Conservation (phyloP, 345 rosid species). For the Hibiscus syriacus region DNA sequence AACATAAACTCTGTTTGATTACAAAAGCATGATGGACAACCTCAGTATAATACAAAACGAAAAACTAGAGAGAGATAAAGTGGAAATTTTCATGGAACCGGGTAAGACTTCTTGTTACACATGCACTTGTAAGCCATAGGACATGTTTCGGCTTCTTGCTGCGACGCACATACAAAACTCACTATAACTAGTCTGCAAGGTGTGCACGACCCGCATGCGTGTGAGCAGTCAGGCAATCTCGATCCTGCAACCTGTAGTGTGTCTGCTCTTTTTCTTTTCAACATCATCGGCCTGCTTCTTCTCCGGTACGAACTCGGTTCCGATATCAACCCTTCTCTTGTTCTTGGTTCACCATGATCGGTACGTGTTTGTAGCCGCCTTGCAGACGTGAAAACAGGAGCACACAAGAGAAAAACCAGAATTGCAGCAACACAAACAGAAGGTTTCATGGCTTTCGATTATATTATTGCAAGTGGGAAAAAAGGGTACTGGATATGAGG, state of each 20-base stretch:
- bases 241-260: background rate
- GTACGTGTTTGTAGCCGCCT: background rate
- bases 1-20: no score
- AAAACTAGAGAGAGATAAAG: background rate
- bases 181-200: constrained; percentile 92
- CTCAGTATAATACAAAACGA: no score
- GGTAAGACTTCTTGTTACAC: constrained; percentile 81
- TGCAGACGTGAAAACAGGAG: background rate
- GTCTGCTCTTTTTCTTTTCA: background rate
- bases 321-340: background rate
- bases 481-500: background rate
- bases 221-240: constrained; percentile 7
- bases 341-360: background rate
- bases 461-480: background rate
- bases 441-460: background rate
- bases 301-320: background rate
- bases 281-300: background rate
- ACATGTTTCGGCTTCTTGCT: constrained; percentile 82
- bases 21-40: no score
- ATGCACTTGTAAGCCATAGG: constrained; percentile 95
- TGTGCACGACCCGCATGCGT: background rate
- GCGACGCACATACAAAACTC: constrained; percentile 76
- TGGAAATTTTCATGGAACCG: constrained; percentile 42
- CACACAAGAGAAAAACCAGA: background rate
- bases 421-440: background rate